phyloP scores from a whole-genome alignment of 495 filamentous ascomycete genomes.

The Penicillium fimorum region DNA sequence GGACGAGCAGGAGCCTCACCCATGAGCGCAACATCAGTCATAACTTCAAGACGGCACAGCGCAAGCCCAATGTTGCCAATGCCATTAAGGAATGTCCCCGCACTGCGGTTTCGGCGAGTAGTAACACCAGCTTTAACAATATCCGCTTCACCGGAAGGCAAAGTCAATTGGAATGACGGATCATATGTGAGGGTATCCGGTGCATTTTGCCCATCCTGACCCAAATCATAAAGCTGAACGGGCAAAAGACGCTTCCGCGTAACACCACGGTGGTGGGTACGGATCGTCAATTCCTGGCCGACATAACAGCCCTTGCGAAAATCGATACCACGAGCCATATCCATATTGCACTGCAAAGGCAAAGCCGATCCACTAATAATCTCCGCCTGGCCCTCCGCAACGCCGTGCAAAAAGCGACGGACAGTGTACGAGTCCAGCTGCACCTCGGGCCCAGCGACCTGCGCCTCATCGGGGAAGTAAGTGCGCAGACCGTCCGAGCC shows the following conservation, averaged over 20 bases:
- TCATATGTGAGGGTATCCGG: slow-evolving; percentile 54
- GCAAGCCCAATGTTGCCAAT: slow-evolving; percentile 84
- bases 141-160: slow-evolving; percentile 38
- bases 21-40: slow-evolving; percentile 71
- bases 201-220: slow-evolving; percentile 28
- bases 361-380: slow-evolving; percentile 66
- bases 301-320: slow-evolving; percentile 97
- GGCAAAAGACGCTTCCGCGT: slow-evolving; percentile 90
- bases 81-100: slow-evolving; percentile 73
- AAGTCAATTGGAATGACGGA: slow-evolving; percentile 28
- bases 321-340: slow-evolving; percentile 78
- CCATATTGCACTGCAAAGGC: slow-evolving; percentile 81
- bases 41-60: slow-evolving; percentile 84
- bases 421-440: slow-evolving; percentile 56
- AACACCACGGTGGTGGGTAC: slow-evolving; percentile 89
- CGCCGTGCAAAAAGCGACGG: slow-evolving; percentile 70
- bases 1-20: slow-evolving; percentile 57
- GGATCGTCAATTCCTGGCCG: slow-evolving; percentile 92
- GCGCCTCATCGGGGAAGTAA: slow-evolving; percentile 37
- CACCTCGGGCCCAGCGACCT: slow-evolving; percentile 36
- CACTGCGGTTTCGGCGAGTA: slow-evolving; percentile 57
- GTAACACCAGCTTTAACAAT: slow-evolving; percentile 43
- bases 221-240: slow-evolving; percentile 63
- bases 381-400: slow-evolving; percentile 82
- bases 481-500: slow-evolving; percentile 39